A percentile compares a stretch with the other conserved stretches of the same genome.
phyloP scores from a whole-genome alignment of 2,329 filamentous ascomycete genomes.

The Arthrobotrys entomopaga region DNA sequence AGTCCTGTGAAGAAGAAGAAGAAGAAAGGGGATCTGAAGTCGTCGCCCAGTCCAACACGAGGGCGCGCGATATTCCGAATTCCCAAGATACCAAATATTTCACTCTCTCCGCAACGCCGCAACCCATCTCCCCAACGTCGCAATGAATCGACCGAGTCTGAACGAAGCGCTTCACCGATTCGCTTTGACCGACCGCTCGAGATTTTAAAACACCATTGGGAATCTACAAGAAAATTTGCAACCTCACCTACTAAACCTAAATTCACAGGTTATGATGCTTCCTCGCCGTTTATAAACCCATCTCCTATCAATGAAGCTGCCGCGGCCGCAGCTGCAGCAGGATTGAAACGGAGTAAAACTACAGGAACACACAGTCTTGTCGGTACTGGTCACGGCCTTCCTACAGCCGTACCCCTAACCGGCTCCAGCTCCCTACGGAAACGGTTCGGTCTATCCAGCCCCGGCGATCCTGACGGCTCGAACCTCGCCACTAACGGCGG shows the following conservation, averaged over 20 bases:
- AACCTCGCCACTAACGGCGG: slow-evolving; percentile 22
- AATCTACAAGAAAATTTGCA: slow-evolving; percentile 28
- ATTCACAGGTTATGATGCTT: slow-evolving; percentile 33
- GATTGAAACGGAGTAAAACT: slow-evolving; percentile 44
- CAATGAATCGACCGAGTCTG: slow-evolving; percentile 28
- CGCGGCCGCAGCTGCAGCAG: neutral
- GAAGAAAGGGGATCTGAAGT: slow-evolving; percentile 4
- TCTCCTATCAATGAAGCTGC: slow-evolving; percentile 1
- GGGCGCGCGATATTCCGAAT: slow-evolving; percentile 30
- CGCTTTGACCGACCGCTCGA: slow-evolving; percentile 24
- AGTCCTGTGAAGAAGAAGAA: slow-evolving; percentile 19
- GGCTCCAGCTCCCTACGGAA: slow-evolving; percentile 43
- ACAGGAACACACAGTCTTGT: slow-evolving; percentile 30
- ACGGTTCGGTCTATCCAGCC: slow-evolving; percentile 31
- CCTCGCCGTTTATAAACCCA: slow-evolving; percentile 16
- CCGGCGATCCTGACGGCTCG: slow-evolving; percentile 4
- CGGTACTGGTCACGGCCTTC: slow-evolving; percentile 17
- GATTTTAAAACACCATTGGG: slow-evolving; percentile 29
- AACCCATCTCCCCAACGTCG: neutral
- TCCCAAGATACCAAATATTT: neutral
- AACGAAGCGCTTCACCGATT: slow-evolving; percentile 26
- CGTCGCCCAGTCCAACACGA: slow-evolving; percentile 53
- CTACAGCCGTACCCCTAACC: slow-evolving; percentile 36
- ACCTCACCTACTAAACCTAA: slow-evolving; percentile 47
- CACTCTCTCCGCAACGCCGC: neutral